Base-by-base conservation (phyloP, 75 land plant species). In the Pinus albicaulis region DNA sequence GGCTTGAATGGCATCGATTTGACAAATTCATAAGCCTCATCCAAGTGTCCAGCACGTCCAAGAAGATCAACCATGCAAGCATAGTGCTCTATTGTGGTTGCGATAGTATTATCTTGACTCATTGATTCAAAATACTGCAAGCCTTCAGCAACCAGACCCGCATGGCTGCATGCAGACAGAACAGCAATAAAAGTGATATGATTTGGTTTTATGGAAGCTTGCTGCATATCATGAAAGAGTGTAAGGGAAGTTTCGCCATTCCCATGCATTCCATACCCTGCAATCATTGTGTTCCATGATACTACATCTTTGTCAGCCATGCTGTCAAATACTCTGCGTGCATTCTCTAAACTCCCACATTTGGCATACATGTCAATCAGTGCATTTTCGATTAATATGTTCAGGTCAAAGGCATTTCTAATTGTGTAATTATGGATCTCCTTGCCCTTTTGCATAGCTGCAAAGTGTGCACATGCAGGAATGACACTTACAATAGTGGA, bases 271-370 rank as follows among this genome's bases (percentile, higher is more conserved):
- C 73, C 83, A 82, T 82, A 78, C 23, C 66, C 57, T 10, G 85
- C 38, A 17, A 87, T 76, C 81, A 90, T 75, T 17, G 85, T 75
- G 55, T 87, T 86, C 84, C 82, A 89, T 68, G 92, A 82, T 16
- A 86, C 77, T 17, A 82, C 75, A 78, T 86, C 87, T 73, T 75
- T 62, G 17, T 57, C 22, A 76, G 64, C 24, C 79, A 81, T 78
- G 12, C 58, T 71, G 23, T 64, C 74, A 78, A 85, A 85, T 28
- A 65, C 53, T n/a, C 57, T 66, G 2, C 71, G 13, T 41, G 83
- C 79, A 44, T 80, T 77, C 19, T 76, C 78, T 41, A 83, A n/a
- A 57, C 64, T 52, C 3, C 83, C 83, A 80, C 88, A 86, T 78
- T 83, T 86, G 7, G 71, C 66, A 78, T 83, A 80, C 73, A 80